These are phyloP conservation scores for Anisodus tanguticus DNA, from an alignment of 257 asterid genomes.

Conservation along the genomic window DNA sequence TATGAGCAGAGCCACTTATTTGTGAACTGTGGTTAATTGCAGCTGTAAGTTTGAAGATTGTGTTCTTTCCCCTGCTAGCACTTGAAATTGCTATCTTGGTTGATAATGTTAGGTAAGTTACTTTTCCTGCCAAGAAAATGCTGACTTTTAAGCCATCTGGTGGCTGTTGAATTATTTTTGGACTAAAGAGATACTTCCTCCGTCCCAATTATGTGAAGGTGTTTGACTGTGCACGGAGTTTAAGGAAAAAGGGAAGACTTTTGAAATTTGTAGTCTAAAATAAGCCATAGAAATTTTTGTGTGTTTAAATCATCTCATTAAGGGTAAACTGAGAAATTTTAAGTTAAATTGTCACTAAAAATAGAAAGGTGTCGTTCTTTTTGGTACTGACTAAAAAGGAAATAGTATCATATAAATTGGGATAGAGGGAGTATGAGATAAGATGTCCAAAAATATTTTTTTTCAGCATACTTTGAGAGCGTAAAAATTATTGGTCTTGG, in stretches of 20 bases:
- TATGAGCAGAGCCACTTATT: constrained; percentile 4
- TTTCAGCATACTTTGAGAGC: not conserved
- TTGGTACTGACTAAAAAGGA: too few relatives aligned
- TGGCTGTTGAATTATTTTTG: constrained; percentile 29
- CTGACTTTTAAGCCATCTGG: not conserved
- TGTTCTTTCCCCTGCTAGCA: constrained; percentile 82
- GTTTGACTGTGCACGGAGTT: too few relatives aligned
- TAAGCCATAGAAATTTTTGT: too few relatives aligned
- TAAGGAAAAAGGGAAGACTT: too few relatives aligned
- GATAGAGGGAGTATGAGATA: not conserved
- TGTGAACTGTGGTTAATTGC: constrained; percentile 46
- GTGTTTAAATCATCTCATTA: too few relatives aligned
- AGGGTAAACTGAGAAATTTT: too few relatives aligned
- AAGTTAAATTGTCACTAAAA: too few relatives aligned
- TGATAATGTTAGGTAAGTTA: constrained; percentile 80
- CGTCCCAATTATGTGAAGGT: too few relatives aligned
- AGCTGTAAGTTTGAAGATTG: constrained; percentile 93
- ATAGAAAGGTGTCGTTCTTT: too few relatives aligned
- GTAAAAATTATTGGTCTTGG: not conserved
- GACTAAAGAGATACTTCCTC: constrained; percentile 12
- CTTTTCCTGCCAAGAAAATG: constrained; percentile 30
- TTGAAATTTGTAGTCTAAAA: too few relatives aligned
- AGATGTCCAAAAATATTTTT: constrained; percentile 21
- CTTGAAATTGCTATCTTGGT: constrained; percentile 82
- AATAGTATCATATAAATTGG: too few relatives aligned